phyloP scores from a whole-genome alignment of 129 eudicot genomes.

The Artemisia argyi region DNA sequence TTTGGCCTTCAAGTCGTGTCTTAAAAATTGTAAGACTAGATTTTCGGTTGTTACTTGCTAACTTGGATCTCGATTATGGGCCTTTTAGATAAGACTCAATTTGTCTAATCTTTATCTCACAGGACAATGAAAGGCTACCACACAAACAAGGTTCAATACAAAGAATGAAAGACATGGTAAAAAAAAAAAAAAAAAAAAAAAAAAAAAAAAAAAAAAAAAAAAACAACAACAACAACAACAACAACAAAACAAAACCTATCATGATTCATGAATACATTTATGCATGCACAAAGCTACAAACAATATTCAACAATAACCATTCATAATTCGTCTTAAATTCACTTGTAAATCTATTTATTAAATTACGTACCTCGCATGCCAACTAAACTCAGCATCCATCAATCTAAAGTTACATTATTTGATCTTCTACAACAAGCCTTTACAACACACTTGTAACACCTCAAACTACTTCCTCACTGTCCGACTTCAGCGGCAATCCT shows the following conservation, averaged over 20 bases:
- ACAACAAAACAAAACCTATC: not conserved
- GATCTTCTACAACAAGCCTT: not conserved
- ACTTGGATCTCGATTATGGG: no score
- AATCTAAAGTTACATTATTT: constrained; percentile 7
- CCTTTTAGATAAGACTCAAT: no score
- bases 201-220: no score
- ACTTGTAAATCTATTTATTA: not conserved
- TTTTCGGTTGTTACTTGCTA: no score
- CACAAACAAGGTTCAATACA: no score
- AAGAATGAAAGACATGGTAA: no score
- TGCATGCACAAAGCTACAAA: constrained; percentile 2
- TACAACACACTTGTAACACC: constrained; percentile 13
- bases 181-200: no score
- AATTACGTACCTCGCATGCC: not conserved
- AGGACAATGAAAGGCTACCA: no score
- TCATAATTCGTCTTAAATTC: not conserved
- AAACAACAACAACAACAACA: no score
- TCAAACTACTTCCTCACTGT: constrained; percentile 1
- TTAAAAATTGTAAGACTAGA: no score
- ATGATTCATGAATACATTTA: not conserved
- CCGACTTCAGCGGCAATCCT: not conserved
- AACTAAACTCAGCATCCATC: not conserved
- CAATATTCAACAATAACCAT: not conserved
- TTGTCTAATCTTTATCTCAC: no score
- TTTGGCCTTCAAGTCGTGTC: no score